These are phyloP conservation scores for Phyllosticta citrichinensis DNA, from an alignment of 2,329 filamentous ascomycete genomes.

Conservation along the genomic window DNA sequence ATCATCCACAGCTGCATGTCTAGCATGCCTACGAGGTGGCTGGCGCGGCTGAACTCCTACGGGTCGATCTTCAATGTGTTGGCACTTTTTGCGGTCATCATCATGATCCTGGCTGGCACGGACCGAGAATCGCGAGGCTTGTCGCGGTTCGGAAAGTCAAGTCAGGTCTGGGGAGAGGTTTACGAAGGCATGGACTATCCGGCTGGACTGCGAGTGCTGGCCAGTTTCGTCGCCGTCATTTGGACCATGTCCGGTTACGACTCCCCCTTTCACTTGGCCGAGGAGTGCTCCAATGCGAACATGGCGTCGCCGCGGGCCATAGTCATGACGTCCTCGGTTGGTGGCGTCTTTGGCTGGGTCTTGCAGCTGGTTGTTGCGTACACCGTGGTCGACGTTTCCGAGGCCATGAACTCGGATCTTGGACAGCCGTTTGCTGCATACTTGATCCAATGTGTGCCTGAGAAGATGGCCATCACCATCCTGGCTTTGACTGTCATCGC, in stretches of 20 bases:
- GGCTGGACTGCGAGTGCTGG: constrained; percentile 56
- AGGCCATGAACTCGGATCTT: constrained; percentile 49
- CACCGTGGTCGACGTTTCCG: constrained; percentile 54
- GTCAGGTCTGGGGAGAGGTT: constrained; percentile 55
- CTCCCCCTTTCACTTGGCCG: constrained; percentile 60
- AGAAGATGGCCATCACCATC: constrained; percentile 51
- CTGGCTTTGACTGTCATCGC: constrained; percentile 58
- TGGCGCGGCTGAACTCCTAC: constrained; percentile 59
- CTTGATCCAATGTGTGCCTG: constrained; percentile 53
- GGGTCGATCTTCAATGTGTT: constrained; percentile 64
- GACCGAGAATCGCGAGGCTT: constrained; percentile 40
- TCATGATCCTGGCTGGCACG: constrained; percentile 55
- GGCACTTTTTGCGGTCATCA: constrained; percentile 54
- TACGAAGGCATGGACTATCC: constrained; percentile 59
- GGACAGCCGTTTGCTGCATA: constrained; percentile 64
- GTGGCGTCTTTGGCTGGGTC: constrained; percentile 60
- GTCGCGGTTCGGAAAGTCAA: constrained; percentile 49
- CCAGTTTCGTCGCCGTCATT: constrained; percentile 62
- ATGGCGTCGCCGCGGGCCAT: constrained; percentile 63
- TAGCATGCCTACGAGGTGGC: constrained; percentile 60
- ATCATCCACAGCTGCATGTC: constrained; percentile 57
- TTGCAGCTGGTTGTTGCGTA: constrained; percentile 66
- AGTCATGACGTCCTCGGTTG: constrained; percentile 56
- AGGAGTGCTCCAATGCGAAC: constrained; percentile 65
- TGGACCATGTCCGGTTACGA: constrained; percentile 57